Percentiles rank a stretch among this genome's conserved stretches.
Evolutionary conservation across 768 basidiomycete genomes (phyloP).

Genomic region (Strobilomyces dryophilus): DNA sequence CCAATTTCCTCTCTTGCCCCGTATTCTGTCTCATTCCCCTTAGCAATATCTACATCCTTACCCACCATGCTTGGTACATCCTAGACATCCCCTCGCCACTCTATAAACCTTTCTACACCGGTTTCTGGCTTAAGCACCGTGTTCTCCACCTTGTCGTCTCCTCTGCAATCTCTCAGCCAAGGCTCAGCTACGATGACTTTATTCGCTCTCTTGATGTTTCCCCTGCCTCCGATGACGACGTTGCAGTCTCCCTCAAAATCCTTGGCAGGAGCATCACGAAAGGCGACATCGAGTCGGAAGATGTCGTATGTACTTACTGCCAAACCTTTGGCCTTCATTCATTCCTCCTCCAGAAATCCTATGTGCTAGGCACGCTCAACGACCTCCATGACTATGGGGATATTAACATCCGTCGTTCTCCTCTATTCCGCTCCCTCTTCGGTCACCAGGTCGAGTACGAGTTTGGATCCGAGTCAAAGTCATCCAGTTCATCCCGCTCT

Average conservation of each 20-base stretch:
- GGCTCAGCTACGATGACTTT: slow-evolving; percentile 40
- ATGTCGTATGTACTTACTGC: slow-evolving; percentile 38
- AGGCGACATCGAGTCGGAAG: slow-evolving; percentile 42
- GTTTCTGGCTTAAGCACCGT: slow-evolving; percentile 49
- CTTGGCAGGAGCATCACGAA: slow-evolving; percentile 41
- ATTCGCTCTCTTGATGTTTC: slow-evolving; percentile 31
- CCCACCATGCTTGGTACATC: slow-evolving; percentile 67
- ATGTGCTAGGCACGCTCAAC: slow-evolving; percentile 35
- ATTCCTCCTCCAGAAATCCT: slow-evolving; percentile 36
- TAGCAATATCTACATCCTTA: slow-evolving; percentile 64
- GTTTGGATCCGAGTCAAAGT: slow-evolving; percentile 8
- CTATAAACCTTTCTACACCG: slow-evolving; percentile 44
- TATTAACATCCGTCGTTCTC: slow-evolving; percentile 37
- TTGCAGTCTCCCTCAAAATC: slow-evolving; percentile 31
- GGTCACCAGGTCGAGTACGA: slow-evolving; percentile 24
- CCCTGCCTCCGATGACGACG: slow-evolving; percentile 28
- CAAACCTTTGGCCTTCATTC: not conserved
- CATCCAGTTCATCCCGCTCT: slow-evolving; percentile 16
- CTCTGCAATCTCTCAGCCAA: slow-evolving; percentile 30
- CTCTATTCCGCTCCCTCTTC: slow-evolving; percentile 36
- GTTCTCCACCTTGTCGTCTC: slow-evolving; percentile 47
- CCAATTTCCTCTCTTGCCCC: not conserved
- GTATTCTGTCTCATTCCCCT: slow-evolving; percentile 8
- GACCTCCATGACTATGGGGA: slow-evolving; percentile 33
- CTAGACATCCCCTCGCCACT: slow-evolving; percentile 43